These are phyloP conservation scores for Tuber indicum DNA, from an alignment of 495 filamentous ascomycete genomes.

Conservation along the genomic window DNA sequence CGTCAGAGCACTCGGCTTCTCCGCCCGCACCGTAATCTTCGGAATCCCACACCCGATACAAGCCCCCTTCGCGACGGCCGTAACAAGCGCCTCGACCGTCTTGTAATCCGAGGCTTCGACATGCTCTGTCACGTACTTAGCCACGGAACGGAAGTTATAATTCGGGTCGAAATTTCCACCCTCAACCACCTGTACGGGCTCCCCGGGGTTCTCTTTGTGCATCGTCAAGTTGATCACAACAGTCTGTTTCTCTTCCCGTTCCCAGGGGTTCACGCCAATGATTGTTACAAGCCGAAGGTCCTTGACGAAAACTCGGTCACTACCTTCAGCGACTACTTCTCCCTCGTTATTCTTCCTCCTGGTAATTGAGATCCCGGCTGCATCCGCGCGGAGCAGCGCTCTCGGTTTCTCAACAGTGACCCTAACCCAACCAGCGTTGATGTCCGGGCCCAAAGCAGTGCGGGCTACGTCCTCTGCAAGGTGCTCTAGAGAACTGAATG, in stretches of 20 bases:
- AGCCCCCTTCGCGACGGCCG: constrained; percentile 50
- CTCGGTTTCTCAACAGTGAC: constrained; percentile 38
- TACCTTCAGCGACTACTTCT: constrained; percentile 21
- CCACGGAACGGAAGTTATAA: constrained; percentile 36
- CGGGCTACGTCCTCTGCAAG: constrained; percentile 33
- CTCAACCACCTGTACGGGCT: constrained; percentile 10
- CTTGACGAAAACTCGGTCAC: constrained; percentile 40
- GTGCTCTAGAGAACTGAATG: constrained; percentile 35
- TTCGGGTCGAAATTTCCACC: constrained; percentile 12
- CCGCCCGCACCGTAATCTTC: constrained; percentile 51
- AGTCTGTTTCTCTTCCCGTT: constrained; percentile 54
- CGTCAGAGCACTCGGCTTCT: constrained; percentile 55
- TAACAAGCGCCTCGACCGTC: constrained; percentile 54
- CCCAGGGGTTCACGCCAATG: constrained; percentile 55
- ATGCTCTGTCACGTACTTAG: constrained; percentile 42
- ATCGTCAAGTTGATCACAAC: constrained; percentile 51
- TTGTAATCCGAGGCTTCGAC: constrained; percentile 53
- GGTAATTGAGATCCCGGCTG: constrained; percentile 36
- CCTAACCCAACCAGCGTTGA: constrained; percentile 38
- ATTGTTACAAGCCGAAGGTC: constrained; percentile 44
- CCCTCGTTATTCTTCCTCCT: constrained; percentile 22
- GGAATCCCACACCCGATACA: constrained; percentile 51
- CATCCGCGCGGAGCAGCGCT: constrained; percentile 40
- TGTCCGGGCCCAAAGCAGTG: constrained; percentile 29
- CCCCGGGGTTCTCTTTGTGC: constrained; percentile 40